phyloP scores from a whole-genome alignment of 2,329 filamentous ascomycete species.

The Botrytis galanthina region DNA sequence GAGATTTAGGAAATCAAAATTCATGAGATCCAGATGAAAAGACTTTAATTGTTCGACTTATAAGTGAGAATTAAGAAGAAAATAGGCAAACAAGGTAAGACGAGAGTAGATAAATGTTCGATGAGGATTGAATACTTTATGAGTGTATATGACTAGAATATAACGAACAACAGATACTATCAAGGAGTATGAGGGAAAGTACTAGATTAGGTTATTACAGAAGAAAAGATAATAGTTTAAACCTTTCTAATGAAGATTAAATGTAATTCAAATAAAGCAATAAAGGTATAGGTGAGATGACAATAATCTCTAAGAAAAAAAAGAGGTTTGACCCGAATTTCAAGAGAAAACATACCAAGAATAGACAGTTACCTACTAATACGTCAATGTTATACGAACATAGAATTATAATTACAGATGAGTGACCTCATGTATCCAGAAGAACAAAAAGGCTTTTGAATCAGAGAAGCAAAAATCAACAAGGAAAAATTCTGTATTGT shows the following conservation, averaged over 20 bases:
- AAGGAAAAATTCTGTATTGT: too few relatives aligned
- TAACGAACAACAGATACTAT: accelerated
- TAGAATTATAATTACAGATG: too few relatives aligned
- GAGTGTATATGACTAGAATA: neutral
- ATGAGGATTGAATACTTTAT: neutral
- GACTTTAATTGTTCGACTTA: neutral
- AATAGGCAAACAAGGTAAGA: neutral
- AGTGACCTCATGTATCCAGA: too few relatives aligned
- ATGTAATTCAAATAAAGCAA: neutral
- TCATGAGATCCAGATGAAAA: neutral
- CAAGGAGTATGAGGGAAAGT: neutral
- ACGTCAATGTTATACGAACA: too few relatives aligned
- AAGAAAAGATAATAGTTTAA: neutral
- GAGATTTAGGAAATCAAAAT: accelerated
- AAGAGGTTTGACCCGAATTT: too few relatives aligned
- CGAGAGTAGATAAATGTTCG: neutral
- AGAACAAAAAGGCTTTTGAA: too few relatives aligned
- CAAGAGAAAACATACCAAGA: too few relatives aligned
- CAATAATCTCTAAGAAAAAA: too few relatives aligned
- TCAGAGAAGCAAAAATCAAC: too few relatives aligned
- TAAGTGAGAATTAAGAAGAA: neutral
- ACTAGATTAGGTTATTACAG: accelerated
- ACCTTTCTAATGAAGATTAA: neutral
- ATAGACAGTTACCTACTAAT: too few relatives aligned
- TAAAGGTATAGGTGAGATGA: neutral